A percentile compares a stretch with the other conserved stretches of the same genome.
phyloP scores from a whole-genome alignment of 2,329 filamentous ascomycete genomes.

The Cadophora sp. region DNA sequence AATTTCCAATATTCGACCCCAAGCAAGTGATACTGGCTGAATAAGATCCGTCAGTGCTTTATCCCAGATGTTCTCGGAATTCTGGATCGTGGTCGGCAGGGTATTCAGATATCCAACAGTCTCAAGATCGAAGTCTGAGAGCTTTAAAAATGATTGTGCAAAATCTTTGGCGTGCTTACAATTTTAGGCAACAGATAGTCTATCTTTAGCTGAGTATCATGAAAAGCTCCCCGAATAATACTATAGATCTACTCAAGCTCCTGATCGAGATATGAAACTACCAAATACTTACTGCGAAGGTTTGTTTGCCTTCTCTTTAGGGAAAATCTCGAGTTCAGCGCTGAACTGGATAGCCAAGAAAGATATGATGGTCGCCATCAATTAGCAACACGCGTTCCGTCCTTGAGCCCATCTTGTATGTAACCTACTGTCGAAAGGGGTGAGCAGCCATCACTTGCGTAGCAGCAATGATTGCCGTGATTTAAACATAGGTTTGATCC shows the following conservation, averaged over 20 bases:
- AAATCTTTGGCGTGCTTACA: conserved; percentile 33
- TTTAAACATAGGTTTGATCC: background rate
- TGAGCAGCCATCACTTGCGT: background rate
- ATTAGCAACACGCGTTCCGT: background rate
- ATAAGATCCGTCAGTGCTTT: conserved; percentile 33
- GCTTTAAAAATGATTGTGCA: conserved; percentile 41
- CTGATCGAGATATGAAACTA: no score
- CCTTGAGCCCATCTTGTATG: background rate
- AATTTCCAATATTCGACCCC: conserved; percentile 38
- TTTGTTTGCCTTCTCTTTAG: background rate
- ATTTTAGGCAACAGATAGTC: no score
- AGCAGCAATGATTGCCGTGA: background rate
- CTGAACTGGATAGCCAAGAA: background rate
- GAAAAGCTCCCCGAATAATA: no score
- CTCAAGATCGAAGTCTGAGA: conserved; percentile 48
- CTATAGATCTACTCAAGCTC: no score
- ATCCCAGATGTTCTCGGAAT: conserved; percentile 52
- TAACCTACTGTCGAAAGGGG: background rate
- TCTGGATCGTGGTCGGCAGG: conserved; percentile 51
- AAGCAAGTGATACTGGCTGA: conserved; percentile 37
- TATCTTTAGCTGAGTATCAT: no score
- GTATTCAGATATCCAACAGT: conserved; percentile 57
- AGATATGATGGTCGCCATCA: conserved; percentile 3
- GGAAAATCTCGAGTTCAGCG: background rate
- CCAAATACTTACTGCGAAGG: background rate